Conservation (phyloP, 2,329 filamentous ascomycete species). For the Parascedosporium putredinis region DNA sequence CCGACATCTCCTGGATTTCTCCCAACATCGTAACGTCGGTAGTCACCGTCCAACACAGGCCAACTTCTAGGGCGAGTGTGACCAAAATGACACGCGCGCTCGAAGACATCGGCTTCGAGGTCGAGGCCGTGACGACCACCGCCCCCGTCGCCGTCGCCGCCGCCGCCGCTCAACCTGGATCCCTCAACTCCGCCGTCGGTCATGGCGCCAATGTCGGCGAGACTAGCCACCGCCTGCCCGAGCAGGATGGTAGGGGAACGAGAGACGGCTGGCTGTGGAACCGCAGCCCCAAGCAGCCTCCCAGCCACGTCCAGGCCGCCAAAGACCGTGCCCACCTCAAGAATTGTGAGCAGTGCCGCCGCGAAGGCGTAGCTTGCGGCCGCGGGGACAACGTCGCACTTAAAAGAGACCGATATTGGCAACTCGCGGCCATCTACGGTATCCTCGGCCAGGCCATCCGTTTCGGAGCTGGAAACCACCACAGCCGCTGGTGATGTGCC, state of each 20-base stretch:
- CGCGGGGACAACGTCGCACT: background rate
- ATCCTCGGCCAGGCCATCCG: background rate
- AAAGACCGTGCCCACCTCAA: slow-evolving; percentile 20
- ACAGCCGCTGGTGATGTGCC: slow-evolving; percentile 1
- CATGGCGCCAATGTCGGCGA: slow-evolving; percentile 13
- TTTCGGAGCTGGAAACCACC: slow-evolving; percentile 8
- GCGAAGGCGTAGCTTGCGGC: background rate
- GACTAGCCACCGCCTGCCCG: slow-evolving; percentile 15
- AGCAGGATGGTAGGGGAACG: slow-evolving; percentile 13
- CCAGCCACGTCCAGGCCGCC: background rate
- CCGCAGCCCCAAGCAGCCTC: background rate
- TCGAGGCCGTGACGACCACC: slow-evolving; percentile 25
- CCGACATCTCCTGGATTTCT: slow-evolving; percentile 47
- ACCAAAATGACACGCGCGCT: slow-evolving; percentile 36
- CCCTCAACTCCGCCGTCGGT: background rate
- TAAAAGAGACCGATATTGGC: background rate
- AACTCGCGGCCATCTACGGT: background rate
- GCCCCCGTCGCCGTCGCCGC: slow-evolving; percentile 18
- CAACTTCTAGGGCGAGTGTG: slow-evolving; percentile 29
- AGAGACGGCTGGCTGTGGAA: slow-evolving; percentile 22
- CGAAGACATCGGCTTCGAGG: slow-evolving; percentile 48
- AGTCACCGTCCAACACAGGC: slow-evolving; percentile 48
- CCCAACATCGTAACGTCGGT: slow-evolving; percentile 63
- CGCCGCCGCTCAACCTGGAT: slow-evolving; percentile 12
- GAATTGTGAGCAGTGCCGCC: slow-evolving; percentile 27